Percentiles rank a stretch among this genome's conserved stretches.
phyloP scores from a whole-genome alignment of 805 yeast genomes.

The Wickerhamiella brachini region DNA sequence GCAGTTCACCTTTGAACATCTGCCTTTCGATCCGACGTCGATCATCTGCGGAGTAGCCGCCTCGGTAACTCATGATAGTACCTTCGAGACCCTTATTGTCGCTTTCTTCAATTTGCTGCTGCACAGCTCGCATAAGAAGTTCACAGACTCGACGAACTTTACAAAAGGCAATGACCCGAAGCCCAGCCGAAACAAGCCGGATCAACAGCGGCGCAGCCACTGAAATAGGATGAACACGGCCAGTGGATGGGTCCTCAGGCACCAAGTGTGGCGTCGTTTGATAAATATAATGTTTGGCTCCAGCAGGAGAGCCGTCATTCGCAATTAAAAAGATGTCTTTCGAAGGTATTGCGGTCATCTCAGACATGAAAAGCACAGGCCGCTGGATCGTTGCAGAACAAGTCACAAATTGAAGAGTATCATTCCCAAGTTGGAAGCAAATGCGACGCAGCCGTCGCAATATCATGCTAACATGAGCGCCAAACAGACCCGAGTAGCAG shows the following conservation, averaged over 20 bases:
- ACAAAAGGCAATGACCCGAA: constrained; percentile 82
- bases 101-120: constrained; percentile 33
- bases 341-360: constrained; percentile 48
- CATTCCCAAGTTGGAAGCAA: constrained; percentile 39
- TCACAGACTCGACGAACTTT: constrained; percentile 80
- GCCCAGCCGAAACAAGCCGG: constrained; percentile 44
- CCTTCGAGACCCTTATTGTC: constrained; percentile 31
- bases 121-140: constrained; percentile 67
- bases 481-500: constrained; percentile 79
- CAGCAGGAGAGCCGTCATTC: constrained; percentile 83
- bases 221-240: constrained; percentile 54
- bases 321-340: constrained; percentile 42
- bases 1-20: constrained; percentile 76
- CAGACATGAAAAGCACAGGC: constrained; percentile 59
- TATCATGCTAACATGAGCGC: constrained; percentile 78
- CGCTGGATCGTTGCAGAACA: constrained; percentile 86
- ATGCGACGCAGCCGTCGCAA: constrained; percentile 68
- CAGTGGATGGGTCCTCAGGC: constrained; percentile 40
- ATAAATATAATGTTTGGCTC: constrained; percentile 56
- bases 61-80: constrained; percentile 83
- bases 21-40: constrained; percentile 76
- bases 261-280: constrained; percentile 77
- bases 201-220: constrained; percentile 69
- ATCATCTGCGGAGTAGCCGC: constrained; percentile 82
- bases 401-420: constrained; percentile 53